phyloP scores from a whole-genome alignment of 345 rosid genomes.

The Camelina neglecta region DNA sequence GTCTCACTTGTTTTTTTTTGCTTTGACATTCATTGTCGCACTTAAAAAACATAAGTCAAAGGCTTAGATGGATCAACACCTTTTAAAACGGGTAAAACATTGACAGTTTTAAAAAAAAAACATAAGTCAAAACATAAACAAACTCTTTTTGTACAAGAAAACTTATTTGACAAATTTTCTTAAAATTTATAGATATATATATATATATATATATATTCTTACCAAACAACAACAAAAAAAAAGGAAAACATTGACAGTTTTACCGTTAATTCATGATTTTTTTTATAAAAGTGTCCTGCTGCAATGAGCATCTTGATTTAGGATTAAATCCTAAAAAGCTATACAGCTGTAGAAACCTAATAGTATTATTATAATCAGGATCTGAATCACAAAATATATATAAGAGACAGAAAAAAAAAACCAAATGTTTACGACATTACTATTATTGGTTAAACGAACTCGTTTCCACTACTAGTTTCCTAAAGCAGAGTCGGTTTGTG shows the following conservation, averaged over 20 bases:
- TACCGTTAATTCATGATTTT: neutral
- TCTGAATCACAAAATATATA: neutral
- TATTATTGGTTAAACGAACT: conserved; percentile 12
- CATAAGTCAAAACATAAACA: neutral
- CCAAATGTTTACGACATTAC: neutral
- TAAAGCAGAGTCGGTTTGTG: conserved; percentile 9
- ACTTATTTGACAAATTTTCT: too few relatives aligned
- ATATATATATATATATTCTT: neutral
- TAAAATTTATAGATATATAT: too few relatives aligned
- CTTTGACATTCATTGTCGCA: neutral
- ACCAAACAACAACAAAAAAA: neutral
- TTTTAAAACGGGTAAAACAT: neutral
- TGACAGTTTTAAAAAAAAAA: too few relatives aligned
- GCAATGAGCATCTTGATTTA: too few relatives aligned
- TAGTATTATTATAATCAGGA: conserved; percentile 11
- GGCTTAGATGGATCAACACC: neutral
- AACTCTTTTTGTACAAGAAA: too few relatives aligned
- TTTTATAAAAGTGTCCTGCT: too few relatives aligned
- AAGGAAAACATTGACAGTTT: neutral
- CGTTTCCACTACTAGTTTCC: conserved; percentile 26
- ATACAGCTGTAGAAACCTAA: neutral
- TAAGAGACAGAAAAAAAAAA: neutral
- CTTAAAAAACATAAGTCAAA: neutral
- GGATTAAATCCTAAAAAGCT: neutral
- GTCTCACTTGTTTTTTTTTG: neutral